These are phyloP conservation scores for Ustilago crameri DNA, from an alignment of 1,284 basidiomycete genomes.

Conservation along the genomic window DNA sequence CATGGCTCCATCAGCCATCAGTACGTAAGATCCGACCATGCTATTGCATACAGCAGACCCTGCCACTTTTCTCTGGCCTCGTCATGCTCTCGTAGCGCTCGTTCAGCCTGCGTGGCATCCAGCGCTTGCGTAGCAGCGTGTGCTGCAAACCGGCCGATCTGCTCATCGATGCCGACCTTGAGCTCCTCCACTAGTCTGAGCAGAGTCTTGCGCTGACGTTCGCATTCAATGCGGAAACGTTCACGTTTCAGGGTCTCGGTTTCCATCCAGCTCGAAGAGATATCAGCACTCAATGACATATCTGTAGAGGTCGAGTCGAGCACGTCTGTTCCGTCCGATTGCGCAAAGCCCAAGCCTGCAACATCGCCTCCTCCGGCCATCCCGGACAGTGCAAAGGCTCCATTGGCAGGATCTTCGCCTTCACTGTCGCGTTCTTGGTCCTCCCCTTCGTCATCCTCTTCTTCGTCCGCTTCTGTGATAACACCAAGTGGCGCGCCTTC, in stretches of 20 bases:
- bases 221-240: slow-evolving; percentile 30
- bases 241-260: slow-evolving; percentile 30
- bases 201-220: slow-evolving; percentile 35
- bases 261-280: slow-evolving; percentile 26
- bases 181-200: slow-evolving; percentile 30
- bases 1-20: too few relatives aligned
- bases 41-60: slow-evolving; percentile 37
- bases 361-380: not conserved
- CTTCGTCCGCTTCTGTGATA: slow-evolving; percentile 40
- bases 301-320: slow-evolving; percentile 20
- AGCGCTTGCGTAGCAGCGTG: slow-evolving; percentile 16
- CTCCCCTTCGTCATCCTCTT: slow-evolving; percentile 29
- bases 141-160: slow-evolving; percentile 34
- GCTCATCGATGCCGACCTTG: slow-evolving; percentile 36
- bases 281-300: slow-evolving; percentile 34
- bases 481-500: slow-evolving; percentile 33
- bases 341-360: not conserved
- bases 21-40: slow-evolving; percentile 36
- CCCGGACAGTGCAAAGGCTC: not conserved
- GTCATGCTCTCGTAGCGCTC: slow-evolving; percentile 27
- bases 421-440: slow-evolving; percentile 9
- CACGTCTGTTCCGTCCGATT: not conserved
- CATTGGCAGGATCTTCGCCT: not conserved
- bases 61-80: slow-evolving; percentile 29
- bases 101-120: slow-evolving; percentile 27